Percentiles rank a stretch among this genome's conserved stretches.
phyloP scores from a whole-genome alignment of 345 rosid species.

The Citrus medica region DNA sequence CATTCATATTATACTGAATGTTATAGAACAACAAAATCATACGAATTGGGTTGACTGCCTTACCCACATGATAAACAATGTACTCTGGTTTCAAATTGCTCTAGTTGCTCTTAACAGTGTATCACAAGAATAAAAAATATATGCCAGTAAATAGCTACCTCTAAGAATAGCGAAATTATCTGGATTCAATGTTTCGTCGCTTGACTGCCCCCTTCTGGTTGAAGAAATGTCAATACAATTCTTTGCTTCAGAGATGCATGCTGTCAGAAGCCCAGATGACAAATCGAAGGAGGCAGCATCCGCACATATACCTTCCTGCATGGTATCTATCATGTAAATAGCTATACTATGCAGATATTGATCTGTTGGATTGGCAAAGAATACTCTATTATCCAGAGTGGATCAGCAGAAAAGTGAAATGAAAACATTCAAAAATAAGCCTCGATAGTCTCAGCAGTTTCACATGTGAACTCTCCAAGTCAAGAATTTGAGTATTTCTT shows the following conservation, averaged over 20 bases:
- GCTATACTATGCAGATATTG: not conserved
- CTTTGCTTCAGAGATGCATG: slow-evolving; percentile 91
- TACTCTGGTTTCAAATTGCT: not conserved
- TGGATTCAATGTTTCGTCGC: slow-evolving; percentile 68
- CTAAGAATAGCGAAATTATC: slow-evolving; percentile 89
- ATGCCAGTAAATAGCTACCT: slow-evolving; percentile 43
- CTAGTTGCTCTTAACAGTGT: not conserved
- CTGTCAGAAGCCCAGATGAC: slow-evolving; percentile 64
- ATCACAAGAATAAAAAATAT: not conserved
- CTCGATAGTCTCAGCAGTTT: not conserved
- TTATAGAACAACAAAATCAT: not conserved
- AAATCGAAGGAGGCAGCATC: slow-evolving; percentile 97
- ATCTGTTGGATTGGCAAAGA: not conserved
- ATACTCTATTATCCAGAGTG: not conserved
- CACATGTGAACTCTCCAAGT: not conserved
- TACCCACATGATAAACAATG: not conserved
- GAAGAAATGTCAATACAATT: slow-evolving; percentile 73
- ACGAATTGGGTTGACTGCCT: not conserved
- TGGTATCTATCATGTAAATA: slow-evolving; percentile 18
- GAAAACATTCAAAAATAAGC: slow-evolving; percentile 8
- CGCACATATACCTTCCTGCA: slow-evolving; percentile 89
- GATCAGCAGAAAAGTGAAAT: slow-evolving; percentile 7
- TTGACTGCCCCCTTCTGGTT: slow-evolving; percentile 53
- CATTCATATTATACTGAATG: slow-evolving; percentile 12
- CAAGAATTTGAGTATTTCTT: slow-evolving; percentile 6